phyloP scores from a whole-genome alignment of 331 rosid genomes.

The Rhamnella rubrinervis region DNA sequence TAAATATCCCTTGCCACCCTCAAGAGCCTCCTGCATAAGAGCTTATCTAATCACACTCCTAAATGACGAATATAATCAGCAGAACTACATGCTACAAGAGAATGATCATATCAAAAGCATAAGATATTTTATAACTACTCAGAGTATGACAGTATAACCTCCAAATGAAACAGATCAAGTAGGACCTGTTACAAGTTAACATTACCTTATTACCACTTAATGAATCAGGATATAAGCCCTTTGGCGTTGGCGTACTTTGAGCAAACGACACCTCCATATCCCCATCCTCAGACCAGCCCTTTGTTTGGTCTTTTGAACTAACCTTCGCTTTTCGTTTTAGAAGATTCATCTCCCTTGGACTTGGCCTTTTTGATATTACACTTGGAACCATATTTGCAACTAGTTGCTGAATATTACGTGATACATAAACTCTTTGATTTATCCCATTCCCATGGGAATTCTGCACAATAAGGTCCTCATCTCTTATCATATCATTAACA shows the following conservation, averaged over 20 bases:
- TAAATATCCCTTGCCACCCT: background rate
- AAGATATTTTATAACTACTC: background rate
- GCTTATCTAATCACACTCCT: background rate
- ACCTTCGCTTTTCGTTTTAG: constrained; percentile 91
- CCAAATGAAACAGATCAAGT: constrained; percentile 3
- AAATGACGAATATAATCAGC: background rate
- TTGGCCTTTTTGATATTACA: constrained; percentile 84
- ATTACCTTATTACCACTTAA: constrained; percentile 59
- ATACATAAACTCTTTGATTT: constrained; percentile 63
- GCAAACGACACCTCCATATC: constrained; percentile 52
- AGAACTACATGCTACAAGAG: background rate
- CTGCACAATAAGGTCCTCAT: constrained; percentile 83
- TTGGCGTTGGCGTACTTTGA: constrained; percentile 43
- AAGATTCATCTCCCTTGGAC: constrained; percentile 89
- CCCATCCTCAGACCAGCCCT: constrained; percentile 84
- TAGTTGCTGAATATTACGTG: constrained; percentile 79
- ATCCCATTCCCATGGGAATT: constrained; percentile 59
- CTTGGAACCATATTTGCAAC: constrained; percentile 92
- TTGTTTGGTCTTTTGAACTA: constrained; percentile 81
- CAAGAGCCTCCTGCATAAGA: background rate
- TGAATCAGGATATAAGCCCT: constrained; percentile 62
- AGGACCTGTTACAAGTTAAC: constrained; percentile 1
- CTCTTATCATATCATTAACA: constrained; percentile 92
- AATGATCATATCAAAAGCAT: background rate
- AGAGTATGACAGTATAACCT: background rate